phyloP scores from a whole-genome alignment of 108 stramenopile species.

The Pseudonitzschia pungens region DNA sequence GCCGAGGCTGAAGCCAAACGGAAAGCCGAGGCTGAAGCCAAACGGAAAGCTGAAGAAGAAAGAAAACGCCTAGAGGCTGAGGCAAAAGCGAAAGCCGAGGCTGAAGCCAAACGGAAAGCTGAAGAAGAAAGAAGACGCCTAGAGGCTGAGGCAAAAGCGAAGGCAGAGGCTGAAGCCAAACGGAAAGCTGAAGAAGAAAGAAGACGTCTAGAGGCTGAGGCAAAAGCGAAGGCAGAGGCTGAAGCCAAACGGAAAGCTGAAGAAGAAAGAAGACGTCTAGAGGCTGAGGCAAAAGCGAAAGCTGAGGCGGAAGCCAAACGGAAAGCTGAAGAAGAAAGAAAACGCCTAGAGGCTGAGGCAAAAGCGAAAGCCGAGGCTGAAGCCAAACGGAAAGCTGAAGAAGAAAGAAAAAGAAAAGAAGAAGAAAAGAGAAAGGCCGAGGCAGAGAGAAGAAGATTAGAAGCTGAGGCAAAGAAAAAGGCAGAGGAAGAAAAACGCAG shows the following conservation, averaged over 20 bases:
- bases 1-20: neutral
- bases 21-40: conserved; percentile 6
- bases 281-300: neutral
- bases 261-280: conserved; percentile 7
- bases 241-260: conserved; percentile 9
- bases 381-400: neutral
- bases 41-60: neutral
- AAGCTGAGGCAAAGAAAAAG: conserved; percentile 2
- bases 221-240: neutral
- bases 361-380: neutral
- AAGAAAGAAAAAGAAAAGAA: neutral
- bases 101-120: conserved; percentile 5
- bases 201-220: neutral
- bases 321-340: neutral
- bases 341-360: neutral
- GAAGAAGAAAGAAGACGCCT: conserved; percentile 13
- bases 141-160: neutral
- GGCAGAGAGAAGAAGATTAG: neutral
- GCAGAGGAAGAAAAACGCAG: neutral
- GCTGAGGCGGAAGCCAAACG: neutral
- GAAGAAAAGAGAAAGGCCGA: conserved; percentile 1
- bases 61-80: too few species aligned
- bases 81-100: neutral
- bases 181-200: conserved; percentile 13
- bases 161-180: neutral